Evolutionary conservation across 2,329 filamentous ascomycete species (phyloP).

Genomic region (Fusarium kyushuense): DNA sequence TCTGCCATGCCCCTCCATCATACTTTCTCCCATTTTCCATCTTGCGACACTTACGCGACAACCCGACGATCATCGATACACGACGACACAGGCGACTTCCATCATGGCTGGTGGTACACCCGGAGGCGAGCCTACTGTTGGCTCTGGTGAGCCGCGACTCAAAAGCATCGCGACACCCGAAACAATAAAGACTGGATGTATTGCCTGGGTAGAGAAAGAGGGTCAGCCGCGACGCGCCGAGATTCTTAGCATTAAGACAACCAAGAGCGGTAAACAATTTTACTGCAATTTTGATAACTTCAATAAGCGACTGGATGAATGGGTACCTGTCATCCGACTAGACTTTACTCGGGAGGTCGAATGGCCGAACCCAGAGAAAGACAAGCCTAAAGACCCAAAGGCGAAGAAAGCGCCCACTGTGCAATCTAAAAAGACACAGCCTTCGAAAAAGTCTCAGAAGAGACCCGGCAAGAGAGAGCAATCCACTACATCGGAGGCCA

Average conservation of each 20-base stretch:
- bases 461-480: constrained; percentile 67
- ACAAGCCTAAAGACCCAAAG: constrained; percentile 79
- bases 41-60: constrained; percentile 21
- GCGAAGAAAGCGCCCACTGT: constrained; percentile 75
- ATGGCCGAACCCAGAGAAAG: constrained; percentile 93
- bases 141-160: constrained; percentile 69
- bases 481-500: constrained; percentile 64
- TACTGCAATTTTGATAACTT: constrained; percentile 99
- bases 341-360: constrained; percentile 93
- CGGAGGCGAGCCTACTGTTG: constrained; percentile 66
- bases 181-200: constrained; percentile 75
- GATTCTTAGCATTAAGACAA: constrained; percentile 92
- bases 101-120: constrained; percentile 67
- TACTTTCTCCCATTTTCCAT: constrained; percentile 28
- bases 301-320: constrained; percentile 89
- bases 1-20: constrained; percentile 49
- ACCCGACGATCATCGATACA: constrained; percentile 45
- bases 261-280: constrained; percentile 88
- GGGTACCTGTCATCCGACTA: constrained; percentile 85
- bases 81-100: constrained; percentile 39
- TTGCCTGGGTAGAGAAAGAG: constrained; percentile 75
- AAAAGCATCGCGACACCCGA: constrained; percentile 87
- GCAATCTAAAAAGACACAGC: constrained; percentile 67
- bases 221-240: constrained; percentile 91
- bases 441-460: constrained; percentile 70